Evolutionary conservation across 2,329 filamentous ascomycete genomes (phyloP).

Genomic region (Diaporthe destruens): DNA sequence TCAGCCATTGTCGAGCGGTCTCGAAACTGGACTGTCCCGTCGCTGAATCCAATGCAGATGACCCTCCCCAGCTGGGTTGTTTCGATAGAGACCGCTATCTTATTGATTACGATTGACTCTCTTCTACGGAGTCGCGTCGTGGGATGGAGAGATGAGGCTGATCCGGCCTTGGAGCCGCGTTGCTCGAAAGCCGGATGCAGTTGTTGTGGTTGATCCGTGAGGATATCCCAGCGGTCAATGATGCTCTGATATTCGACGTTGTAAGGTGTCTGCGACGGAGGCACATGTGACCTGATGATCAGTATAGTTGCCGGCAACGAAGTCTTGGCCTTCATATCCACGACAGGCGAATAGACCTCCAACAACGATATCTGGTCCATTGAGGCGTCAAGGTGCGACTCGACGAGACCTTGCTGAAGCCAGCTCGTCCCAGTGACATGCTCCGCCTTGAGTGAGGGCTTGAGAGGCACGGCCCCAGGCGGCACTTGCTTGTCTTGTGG

Average conservation of each 20-base stretch:
- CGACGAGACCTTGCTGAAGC: conserved; percentile 62
- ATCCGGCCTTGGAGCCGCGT: conserved; percentile 69
- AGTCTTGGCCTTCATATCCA: conserved; percentile 70
- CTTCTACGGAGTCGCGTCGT: conserved; percentile 69
- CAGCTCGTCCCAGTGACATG: conserved; percentile 70
- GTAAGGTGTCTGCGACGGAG: conserved; percentile 66
- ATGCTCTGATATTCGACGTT: conserved; percentile 78
- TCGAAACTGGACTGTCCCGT: conserved; percentile 84
- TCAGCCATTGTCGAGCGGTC: conserved; percentile 80
- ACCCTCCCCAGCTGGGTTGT: conserved; percentile 78
- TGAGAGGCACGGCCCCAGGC: conserved; percentile 60
- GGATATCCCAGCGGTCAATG: conserved; percentile 85
- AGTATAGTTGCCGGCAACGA: conserved; percentile 73
- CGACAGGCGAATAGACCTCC: conserved; percentile 76
- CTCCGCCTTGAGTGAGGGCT: conserved; percentile 65
- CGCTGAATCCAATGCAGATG: conserved; percentile 80
- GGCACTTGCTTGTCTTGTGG: conserved; percentile 66
- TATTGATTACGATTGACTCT: conserved; percentile 76
- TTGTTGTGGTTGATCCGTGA: conserved; percentile 73
- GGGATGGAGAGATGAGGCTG: conserved; percentile 59
- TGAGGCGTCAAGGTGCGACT: conserved; percentile 60
- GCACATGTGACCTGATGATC: conserved; percentile 76
- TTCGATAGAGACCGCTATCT: conserved; percentile 77
- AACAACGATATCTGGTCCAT: conserved; percentile 79
- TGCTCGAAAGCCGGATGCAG: conserved; percentile 85